Percentiles rank a stretch among this genome's conserved stretches.
phyloP scores from a whole-genome alignment of 495 filamentous ascomycete species.

The Penicillium fimorum region DNA sequence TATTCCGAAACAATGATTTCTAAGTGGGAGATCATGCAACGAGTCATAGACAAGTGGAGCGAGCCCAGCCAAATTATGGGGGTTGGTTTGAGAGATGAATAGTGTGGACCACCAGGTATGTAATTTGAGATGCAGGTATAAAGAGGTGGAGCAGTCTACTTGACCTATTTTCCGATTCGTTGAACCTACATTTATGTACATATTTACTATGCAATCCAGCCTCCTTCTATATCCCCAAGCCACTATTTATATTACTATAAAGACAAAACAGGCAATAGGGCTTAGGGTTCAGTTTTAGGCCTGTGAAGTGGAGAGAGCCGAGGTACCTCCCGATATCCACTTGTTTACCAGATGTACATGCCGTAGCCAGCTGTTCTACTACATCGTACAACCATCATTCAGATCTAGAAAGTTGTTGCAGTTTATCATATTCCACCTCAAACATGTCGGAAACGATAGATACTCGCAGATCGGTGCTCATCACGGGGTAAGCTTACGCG shows the following conservation, averaged over 20 bases:
- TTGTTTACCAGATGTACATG: background rate
- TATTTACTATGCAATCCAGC: background rate
- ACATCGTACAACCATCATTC: background rate
- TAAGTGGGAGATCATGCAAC: too few relatives aligned
- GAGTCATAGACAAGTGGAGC: too few relatives aligned
- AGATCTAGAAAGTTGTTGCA: background rate
- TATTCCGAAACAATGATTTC: too few relatives aligned
- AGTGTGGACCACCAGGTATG: background rate
- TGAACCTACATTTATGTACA: background rate
- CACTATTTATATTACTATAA: constrained; percentile 1
- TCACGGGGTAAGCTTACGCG: constrained; percentile 41
- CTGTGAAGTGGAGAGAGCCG: background rate
- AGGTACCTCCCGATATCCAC: background rate
- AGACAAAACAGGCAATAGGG: constrained; percentile 1
- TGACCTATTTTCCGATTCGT: background rate
- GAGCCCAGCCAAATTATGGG: too few relatives aligned
- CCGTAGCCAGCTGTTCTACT: background rate
- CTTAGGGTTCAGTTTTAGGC: background rate
- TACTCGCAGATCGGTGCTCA: constrained; percentile 43
- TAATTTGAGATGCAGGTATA: background rate
- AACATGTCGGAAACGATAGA: constrained; percentile 30
- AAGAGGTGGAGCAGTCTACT: background rate
- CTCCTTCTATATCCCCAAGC: background rate
- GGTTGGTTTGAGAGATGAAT: background rate
- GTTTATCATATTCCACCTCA: background rate